Conservation (phyloP, 108 stramenopile species). For the Conticribra guillardii region DNA sequence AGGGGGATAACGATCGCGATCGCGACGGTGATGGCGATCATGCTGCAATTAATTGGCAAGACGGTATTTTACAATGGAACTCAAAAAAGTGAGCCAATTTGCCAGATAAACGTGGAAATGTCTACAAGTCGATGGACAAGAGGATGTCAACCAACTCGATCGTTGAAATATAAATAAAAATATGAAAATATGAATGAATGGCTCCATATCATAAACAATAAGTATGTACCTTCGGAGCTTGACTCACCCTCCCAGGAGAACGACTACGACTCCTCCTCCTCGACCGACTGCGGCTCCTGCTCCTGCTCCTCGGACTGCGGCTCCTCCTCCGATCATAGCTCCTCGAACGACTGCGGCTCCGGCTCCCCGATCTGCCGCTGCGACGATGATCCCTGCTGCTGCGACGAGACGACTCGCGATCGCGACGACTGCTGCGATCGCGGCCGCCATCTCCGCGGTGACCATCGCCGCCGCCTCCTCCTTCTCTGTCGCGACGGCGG, state of each 20-base stretch:
- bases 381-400: conserved; percentile 16
- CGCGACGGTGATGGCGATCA: conserved; percentile 34
- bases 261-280: conserved; percentile 31
- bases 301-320: conserved; percentile 17
- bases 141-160: too few species aligned
- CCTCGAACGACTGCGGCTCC: conserved; percentile 29
- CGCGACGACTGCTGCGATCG: conserved; percentile 8
- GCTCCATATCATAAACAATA: too few species aligned
- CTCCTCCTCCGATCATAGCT: conserved; percentile 17
- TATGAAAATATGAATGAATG: too few species aligned
- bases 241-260: conserved; percentile 26
- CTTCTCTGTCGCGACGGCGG: not conserved
- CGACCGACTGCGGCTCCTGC: conserved; percentile 1
- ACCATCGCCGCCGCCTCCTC: conserved; percentile 3
- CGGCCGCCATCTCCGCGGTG: not conserved
- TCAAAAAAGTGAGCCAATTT: not conserved
- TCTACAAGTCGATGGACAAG: too few species aligned
- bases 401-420: conserved; percentile 10
- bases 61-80: not conserved
- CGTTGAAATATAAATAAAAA: not conserved
- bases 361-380: conserved; percentile 6
- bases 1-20: conserved; percentile 33
- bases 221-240: too few species aligned
- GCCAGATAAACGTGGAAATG: not conserved
- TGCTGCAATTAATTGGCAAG: conserved; percentile 11